These are phyloP conservation scores for Microbotryomycetes sp. DNA, from an alignment of 1,284 basidiomycete species.

Conservation along the genomic window DNA sequence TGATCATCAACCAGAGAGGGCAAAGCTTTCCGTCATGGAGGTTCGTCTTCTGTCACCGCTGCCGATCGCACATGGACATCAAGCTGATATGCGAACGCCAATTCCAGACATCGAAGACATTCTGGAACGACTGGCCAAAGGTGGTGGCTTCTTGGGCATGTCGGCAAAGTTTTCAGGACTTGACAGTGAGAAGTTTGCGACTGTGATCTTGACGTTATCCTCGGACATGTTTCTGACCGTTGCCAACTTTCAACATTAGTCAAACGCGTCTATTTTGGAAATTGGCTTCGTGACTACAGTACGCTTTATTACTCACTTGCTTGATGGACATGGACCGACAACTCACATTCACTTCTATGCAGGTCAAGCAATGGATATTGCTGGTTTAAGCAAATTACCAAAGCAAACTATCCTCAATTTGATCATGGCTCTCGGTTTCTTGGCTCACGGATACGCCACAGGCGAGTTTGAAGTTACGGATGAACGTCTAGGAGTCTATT, in stretches of 20 bases:
- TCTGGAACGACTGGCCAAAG: constrained; percentile 33
- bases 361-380: constrained; percentile 79
- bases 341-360: constrained; percentile 26
- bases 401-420: constrained; percentile 73
- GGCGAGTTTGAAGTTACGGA: constrained; percentile 81
- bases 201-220: neutral
- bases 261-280: constrained; percentile 44
- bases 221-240: neutral
- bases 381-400: constrained; percentile 48
- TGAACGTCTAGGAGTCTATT: constrained; percentile 79
- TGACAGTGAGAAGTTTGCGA: constrained; percentile 22
- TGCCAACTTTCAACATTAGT: neutral
- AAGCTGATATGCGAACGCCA: neutral
- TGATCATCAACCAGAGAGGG: constrained; percentile 12
- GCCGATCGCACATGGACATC: neutral
- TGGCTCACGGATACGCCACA: constrained; percentile 67
- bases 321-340: neutral
- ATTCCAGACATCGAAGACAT: constrained; percentile 12
- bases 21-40: constrained; percentile 36
- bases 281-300: constrained; percentile 72
- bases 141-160: constrained; percentile 36
- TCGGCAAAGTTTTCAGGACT: constrained; percentile 38
- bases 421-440: constrained; percentile 70
- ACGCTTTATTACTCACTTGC: neutral
- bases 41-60: constrained; percentile 10